phyloP scores from a whole-genome alignment of 2,329 filamentous ascomycete species.

The Neospermospora avenae region DNA sequence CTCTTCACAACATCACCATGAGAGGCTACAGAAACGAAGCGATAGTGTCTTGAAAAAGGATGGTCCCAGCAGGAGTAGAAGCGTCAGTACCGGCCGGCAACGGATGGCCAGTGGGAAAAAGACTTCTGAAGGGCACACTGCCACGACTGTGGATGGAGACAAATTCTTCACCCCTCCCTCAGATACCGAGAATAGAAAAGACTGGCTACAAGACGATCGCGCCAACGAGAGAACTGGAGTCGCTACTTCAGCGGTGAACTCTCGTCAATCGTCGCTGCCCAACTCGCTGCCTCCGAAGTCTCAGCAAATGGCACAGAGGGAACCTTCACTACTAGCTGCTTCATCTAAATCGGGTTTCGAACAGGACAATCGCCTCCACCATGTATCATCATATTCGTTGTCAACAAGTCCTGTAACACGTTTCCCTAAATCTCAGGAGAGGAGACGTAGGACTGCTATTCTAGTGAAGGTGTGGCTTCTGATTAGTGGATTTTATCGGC shows the following conservation, averaged over 20 bases:
- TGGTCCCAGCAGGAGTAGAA: constrained; percentile 49
- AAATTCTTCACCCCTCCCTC: constrained; percentile 48
- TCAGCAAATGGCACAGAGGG: constrained; percentile 30
- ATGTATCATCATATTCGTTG: constrained; percentile 18
- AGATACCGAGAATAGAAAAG: constrained; percentile 38
- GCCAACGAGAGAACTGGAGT: constrained; percentile 5
- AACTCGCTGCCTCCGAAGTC: constrained; percentile 25
- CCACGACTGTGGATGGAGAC: constrained; percentile 49
- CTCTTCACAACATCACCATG: constrained; percentile 33
- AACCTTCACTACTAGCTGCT: constrained; percentile 20
- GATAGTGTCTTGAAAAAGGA: constrained; percentile 39
- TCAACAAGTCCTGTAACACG: constrained; percentile 34
- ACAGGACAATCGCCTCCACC: constrained; percentile 24
- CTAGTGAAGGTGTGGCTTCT: constrained; percentile 85
- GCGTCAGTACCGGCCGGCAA: constrained; percentile 45
- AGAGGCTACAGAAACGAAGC: constrained; percentile 38
- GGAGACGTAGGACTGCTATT: constrained; percentile 47
- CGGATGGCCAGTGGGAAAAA: constrained; percentile 41
- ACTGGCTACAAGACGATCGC: constrained; percentile 33
- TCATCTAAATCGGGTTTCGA: constrained; percentile 7
- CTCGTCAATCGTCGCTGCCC: background rate
- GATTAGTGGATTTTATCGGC: constrained; percentile 82
- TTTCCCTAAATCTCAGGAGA: constrained; percentile 53
- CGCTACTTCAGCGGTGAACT: constrained; percentile 9
- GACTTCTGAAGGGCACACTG: constrained; percentile 34